Conservation (phyloP, 2,329 filamentous ascomycete species). For the Exophiala sideris region DNA sequence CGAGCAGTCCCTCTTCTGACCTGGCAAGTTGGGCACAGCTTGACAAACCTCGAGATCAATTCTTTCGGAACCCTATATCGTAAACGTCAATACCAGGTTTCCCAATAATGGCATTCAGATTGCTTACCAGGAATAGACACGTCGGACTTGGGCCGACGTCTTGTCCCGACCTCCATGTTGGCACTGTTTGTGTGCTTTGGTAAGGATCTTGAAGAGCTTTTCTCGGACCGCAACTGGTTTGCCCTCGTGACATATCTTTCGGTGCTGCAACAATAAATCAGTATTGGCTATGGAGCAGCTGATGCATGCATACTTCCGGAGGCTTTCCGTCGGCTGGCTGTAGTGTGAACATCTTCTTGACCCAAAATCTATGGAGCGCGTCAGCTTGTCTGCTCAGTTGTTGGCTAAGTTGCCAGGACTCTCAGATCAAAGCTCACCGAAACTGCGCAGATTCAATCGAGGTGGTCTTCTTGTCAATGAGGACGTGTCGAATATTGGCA, state of each 20-base stretch:
- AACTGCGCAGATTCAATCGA: slow-evolving; percentile 51
- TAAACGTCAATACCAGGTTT: background rate
- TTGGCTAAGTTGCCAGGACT: background rate
- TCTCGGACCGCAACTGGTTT: slow-evolving; percentile 53
- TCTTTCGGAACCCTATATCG: slow-evolving; percentile 48
- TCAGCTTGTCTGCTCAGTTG: slow-evolving; percentile 3
- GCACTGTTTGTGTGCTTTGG: slow-evolving; percentile 49
- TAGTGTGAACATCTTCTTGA: slow-evolving; percentile 53
- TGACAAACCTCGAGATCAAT: slow-evolving; percentile 51
- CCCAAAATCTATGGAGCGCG: slow-evolving; percentile 44
- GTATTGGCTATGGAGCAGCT: slow-evolving; percentile 1
- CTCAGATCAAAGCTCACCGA: slow-evolving; percentile 33
- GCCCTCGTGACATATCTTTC: slow-evolving; percentile 48
- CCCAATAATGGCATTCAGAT: background rate
- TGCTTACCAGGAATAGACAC: slow-evolving; percentile 49
- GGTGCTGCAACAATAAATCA: slow-evolving; percentile 30
- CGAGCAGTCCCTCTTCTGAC: slow-evolving; percentile 41
- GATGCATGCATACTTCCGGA: slow-evolving; percentile 35
- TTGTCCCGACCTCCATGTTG: slow-evolving; percentile 53
- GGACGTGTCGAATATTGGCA: slow-evolving; percentile 46
- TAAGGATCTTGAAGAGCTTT: slow-evolving; percentile 51
- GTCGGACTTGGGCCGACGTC: slow-evolving; percentile 50
- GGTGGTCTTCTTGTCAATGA: slow-evolving; percentile 50
- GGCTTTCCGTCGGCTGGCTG: slow-evolving; percentile 38
- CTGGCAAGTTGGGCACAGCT: slow-evolving; percentile 50